Evolutionary conservation across 352 stramenopile genomes (phyloP), one percentile per base, ranked within the genome.

Genomic region (Globisporangium cylindrosporum): DNA sequence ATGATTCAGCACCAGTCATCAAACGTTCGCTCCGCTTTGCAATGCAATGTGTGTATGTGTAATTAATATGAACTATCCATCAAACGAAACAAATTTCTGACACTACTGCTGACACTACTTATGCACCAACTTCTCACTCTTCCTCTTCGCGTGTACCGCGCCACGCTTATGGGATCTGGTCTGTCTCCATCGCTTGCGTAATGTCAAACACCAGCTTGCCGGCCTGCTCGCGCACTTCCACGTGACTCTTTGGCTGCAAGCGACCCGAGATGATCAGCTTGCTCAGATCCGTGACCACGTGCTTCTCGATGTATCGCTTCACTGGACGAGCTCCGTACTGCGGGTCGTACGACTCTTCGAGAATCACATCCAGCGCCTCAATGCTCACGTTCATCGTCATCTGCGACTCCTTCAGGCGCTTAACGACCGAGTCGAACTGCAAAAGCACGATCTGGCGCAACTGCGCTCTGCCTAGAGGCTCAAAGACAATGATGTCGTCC

Each of bases 401-500:
- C 67, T 91, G 84, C 15, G 73, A 68, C 63, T 94, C 84, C 54
- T 87, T 85, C 29, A 94, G 72, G 24, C 85, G 84, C 48, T 92
- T 86, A 32, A 90, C 84, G 20, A 90, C 91, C 59, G 86, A 87
- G 20, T 98, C 82, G 71, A 99, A 97, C 71, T 98, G 88, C 70
- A 98, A 85, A 22, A 96, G 64, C 64, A 97, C 95, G 72, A 99
- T 98, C 71, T 96, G 73, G 54, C 94, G 87, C 32, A 99, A 72
- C 61, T 99, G 87, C 12, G 68, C 74, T 43, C 84, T 80, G 18
- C 83, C 88, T 2, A 99, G 79, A 22, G 97, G 93, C 71, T 98
- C 92, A 74, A 99, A 99, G 68, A 99, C 96, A 12, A 99, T 82
- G 63, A 99, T 97, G 46, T 98, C 95, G 69, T 98, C 97, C 48